Conservation (phyloP, 2,329 filamentous ascomycete species). For the Xylariaceae sp. region DNA sequence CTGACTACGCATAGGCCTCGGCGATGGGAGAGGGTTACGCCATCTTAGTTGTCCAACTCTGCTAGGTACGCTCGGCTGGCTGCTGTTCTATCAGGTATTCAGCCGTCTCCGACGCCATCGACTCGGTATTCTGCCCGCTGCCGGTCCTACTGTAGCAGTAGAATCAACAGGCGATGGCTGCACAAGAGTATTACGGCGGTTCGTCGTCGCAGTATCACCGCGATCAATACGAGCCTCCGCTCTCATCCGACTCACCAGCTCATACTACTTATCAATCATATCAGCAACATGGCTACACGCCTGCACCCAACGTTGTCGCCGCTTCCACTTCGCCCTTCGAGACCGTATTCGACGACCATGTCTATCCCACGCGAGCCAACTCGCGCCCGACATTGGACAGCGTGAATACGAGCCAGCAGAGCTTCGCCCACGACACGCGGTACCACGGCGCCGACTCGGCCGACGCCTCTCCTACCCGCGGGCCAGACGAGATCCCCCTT, state of each 20-base stretch:
- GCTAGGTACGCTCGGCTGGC: background rate
- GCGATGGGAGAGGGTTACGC: background rate
- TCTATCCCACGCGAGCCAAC: slow-evolving; percentile 50
- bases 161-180: slow-evolving; percentile 46
- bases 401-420: slow-evolving; percentile 37
- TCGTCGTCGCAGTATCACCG: slow-evolving; percentile 37
- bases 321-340: slow-evolving; percentile 55
- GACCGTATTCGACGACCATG: slow-evolving; percentile 63
- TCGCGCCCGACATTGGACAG: slow-evolving; percentile 26
- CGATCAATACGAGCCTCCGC: slow-evolving; percentile 39
- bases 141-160: background rate
- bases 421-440: slow-evolving; percentile 51
- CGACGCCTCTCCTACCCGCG: slow-evolving; percentile 39
- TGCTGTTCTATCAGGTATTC: background rate
- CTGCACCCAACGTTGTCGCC: slow-evolving; percentile 20
- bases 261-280: slow-evolving; percentile 33
- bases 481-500: slow-evolving; percentile 54
- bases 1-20: background rate
- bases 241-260: slow-evolving; percentile 40
- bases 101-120: background rate
- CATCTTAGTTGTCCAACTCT: background rate
- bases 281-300: slow-evolving; percentile 29
- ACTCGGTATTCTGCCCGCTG: background rate
- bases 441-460: slow-evolving; percentile 50
- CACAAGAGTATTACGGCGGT: slow-evolving; percentile 62